Evolutionary conservation across 2,329 filamentous ascomycete species (phyloP), one percentile per base, ranked within the genome.

Genomic region (Claviceps digitariae): DNA sequence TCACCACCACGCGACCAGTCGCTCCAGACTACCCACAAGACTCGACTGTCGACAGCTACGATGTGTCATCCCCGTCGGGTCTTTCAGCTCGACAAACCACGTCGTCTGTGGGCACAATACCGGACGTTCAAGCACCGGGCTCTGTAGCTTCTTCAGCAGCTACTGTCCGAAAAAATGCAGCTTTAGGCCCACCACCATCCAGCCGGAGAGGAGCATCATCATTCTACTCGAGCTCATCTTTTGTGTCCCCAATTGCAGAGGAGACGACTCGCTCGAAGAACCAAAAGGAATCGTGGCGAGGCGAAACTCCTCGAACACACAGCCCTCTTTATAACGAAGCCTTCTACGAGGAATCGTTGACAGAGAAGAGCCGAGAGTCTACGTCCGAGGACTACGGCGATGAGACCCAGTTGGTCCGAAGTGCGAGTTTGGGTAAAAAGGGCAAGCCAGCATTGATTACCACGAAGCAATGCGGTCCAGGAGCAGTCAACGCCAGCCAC

Each of bases 221-320:
- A 0, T 83, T 82, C 56, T 83, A 85, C 60, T 85, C 83, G 2
- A 78, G 75, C 57, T 69, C 74, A 13, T 86, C 84, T 0, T 84
- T 76, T 55, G 84, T 90, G 27, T 86, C 86, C 0, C 85, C 86
- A 0, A 90, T 90, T 52, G 83, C 82, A 0, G 86, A 90, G 65
- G 86, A 90, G 63, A 79, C 76, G 57, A 74, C 78, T 0, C 72
- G 75, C 25, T 71, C 75, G 3, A 70, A 74, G 52, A 81, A 81
- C 0, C 77, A 81, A 62, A 74, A 74, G 29, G 78, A 81, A 21
- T 81, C 74, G 59, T 89, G 84, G 79, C 79, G 74, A 4, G 77
- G 73, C 4, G 64, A 68, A 8, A 56, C 54, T 13, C 77, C 76
- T 0, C 72, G 72, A 2, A 64, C 65, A 13, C 63, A 63, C 34